Evolutionary conservation across 441 rosid species (phyloP).

Genomic region (Gossypium laxum): DNA sequence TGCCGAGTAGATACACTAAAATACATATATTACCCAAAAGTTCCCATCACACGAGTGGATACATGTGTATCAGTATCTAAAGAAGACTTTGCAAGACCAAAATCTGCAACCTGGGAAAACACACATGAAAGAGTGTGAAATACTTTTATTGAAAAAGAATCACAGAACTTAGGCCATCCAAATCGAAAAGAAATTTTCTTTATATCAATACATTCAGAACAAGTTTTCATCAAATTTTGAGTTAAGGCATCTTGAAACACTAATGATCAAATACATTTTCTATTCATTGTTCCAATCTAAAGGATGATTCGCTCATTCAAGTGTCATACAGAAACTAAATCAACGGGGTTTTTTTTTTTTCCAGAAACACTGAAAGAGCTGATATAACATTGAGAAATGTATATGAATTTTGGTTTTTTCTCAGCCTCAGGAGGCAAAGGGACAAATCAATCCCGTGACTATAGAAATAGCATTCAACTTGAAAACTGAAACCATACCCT

Average conservation of each 20-base stretch:
- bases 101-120: constrained; percentile 52
- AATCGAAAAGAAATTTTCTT: background rate
- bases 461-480: background rate
- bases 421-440: background rate
- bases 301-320: background rate
- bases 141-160: background rate
- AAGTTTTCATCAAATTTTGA: background rate
- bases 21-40: constrained; percentile 38
- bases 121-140: background rate
- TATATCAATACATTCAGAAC: background rate
- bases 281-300: background rate
- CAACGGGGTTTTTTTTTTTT: background rate
- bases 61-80: constrained; percentile 56
- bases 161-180: background rate
- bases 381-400: background rate
- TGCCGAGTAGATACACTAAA: background rate
- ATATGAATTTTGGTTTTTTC: background rate
- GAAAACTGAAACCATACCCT: constrained; percentile 32
- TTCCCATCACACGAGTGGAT: constrained; percentile 62
- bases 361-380: background rate
- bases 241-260: background rate
- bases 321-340: background rate
- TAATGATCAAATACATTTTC: background rate
- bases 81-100: constrained; percentile 56
- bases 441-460: background rate